These are phyloP conservation scores for Didymella lethalis DNA, from an alignment of 2,329 filamentous ascomycete species.

Conservation along the genomic window DNA sequence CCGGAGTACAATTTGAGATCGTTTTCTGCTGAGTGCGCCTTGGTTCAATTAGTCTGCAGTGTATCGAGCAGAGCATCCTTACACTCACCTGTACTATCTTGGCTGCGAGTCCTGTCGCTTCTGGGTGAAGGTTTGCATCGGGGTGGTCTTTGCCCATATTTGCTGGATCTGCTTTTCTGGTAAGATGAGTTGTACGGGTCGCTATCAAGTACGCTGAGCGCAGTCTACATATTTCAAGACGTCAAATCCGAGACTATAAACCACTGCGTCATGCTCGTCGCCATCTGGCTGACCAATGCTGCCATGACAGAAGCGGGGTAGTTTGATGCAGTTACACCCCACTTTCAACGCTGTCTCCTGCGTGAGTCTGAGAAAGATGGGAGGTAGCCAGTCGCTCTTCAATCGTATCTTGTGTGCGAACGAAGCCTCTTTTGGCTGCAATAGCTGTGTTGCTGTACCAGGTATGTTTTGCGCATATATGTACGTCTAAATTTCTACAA, in stretches of 20 bases:
- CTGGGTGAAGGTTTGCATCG: constrained; percentile 47
- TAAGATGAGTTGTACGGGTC: neutral
- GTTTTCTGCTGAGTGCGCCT: constrained; percentile 53
- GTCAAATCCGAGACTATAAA: neutral
- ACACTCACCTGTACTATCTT: constrained; percentile 39
- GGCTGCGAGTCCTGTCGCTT: constrained; percentile 45
- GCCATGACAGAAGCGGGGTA: constrained; percentile 33
- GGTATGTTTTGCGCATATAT: neutral
- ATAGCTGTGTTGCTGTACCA: neutral
- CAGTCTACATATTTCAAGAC: neutral
- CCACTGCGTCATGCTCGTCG: constrained; percentile 3
- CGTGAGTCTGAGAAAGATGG: neutral
- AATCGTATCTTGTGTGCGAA: neutral
- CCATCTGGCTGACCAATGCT: constrained; percentile 17
- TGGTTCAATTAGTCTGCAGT: neutral
- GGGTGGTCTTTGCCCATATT: constrained; percentile 47
- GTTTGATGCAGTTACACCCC: constrained; percentile 12
- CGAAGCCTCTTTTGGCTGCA: neutral
- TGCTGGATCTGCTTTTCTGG: constrained; percentile 6
- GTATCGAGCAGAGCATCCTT: no score
- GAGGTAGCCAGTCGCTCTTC: neutral
- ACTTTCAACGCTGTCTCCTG: constrained; percentile 3
- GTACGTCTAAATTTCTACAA: constrained; percentile 13
- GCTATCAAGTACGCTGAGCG: constrained; percentile 22
- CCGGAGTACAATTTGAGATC: constrained; percentile 72